Conservation (phyloP, 139 green algal species). For the Chlamydomonas eustigma region DNA sequence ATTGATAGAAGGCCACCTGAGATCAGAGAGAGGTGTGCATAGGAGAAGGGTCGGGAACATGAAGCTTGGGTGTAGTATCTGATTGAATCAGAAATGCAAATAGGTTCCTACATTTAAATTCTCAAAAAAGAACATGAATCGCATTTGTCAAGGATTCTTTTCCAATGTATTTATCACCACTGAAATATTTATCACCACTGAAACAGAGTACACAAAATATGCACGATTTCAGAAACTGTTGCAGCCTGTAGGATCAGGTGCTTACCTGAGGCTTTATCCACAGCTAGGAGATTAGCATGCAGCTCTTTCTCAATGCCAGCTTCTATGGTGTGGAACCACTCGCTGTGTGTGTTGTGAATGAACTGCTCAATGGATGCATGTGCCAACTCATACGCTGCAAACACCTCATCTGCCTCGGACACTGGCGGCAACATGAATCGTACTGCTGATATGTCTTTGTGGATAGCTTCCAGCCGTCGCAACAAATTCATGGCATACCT, state of each 20-base stretch:
- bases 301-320: conserved; percentile 55
- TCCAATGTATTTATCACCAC: too few relatives aligned
- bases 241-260: too few relatives aligned
- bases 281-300: conserved; percentile 57
- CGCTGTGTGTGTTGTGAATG: conserved; percentile 69
- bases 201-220: too few relatives aligned
- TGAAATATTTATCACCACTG: too few relatives aligned
- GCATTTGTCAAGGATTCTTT: too few relatives aligned
- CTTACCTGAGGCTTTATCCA: conserved; percentile 45
- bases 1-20: conserved; percentile 65
- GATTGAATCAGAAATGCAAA: too few relatives aligned
- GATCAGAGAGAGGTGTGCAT: background rate
- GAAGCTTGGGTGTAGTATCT: too few relatives aligned
- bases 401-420: conserved; percentile 54
- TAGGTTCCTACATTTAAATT: too few relatives aligned
- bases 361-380: conserved; percentile 73
- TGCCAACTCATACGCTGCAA: conserved; percentile 60
- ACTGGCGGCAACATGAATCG: conserved; percentile 60
- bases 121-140: too few relatives aligned
- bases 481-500: conserved; percentile 55
- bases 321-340: conserved; percentile 74
- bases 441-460: conserved; percentile 31
- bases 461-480: conserved; percentile 46
- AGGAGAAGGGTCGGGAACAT: too few relatives aligned
- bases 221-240: too few relatives aligned